Evolutionary conservation across 2,329 filamentous ascomycete genomes (phyloP), one percentile per base, ranked within the genome.

Genomic region (Penicillium occitanis): DNA sequence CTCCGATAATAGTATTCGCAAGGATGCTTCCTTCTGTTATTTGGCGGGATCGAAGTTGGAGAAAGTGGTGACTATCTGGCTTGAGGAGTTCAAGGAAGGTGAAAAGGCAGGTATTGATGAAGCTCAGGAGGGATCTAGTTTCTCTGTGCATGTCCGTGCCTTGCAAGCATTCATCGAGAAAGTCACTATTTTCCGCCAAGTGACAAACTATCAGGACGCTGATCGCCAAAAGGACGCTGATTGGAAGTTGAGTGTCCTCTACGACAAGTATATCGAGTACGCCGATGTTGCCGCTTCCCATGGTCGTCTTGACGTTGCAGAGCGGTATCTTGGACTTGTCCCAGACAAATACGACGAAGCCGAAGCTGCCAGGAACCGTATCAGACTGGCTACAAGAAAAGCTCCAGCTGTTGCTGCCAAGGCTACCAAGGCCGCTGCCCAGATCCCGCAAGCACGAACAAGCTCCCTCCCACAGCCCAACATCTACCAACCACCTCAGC

Each of bases 81-180:
- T 94, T 63, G 85, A 91, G 61, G 93, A 98, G 78, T 87, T 98
- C 17, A 86, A 92, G 70, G 93, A 98, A 79, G 86, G 88, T 28
- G 93, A 97, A 78, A 87, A 90, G 72, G 87, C 88, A 53, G 88
- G 88, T 13, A 82, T 96, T 68, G 85, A 92, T 72, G 86, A 89
- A 69, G 84, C 86, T 22, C 85, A 85, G 28, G 87, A 87, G 40
- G 91, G 93, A 73, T 94, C 91, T 25, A 90, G 88, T 66, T 99
- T 97, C 80, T 96, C 94, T 0, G 88, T 98, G 60, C 95, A 98
- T 73, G 93, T 94, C 64, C 88, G 89, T 68, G 90, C 91, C 57
- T 82, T 99, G 51, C 95, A 98, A 78, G 90, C 91, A 70, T 94
- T 99, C 75, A 96, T 99, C 69, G 95, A 99, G 81, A 99, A 99